A percentile compares a stretch with the other conserved stretches of the same genome.
Evolutionary conservation across 225 moss, liverwort and hornwort genomes (phyloP).

Genomic region (Polytrichum commune): DNA sequence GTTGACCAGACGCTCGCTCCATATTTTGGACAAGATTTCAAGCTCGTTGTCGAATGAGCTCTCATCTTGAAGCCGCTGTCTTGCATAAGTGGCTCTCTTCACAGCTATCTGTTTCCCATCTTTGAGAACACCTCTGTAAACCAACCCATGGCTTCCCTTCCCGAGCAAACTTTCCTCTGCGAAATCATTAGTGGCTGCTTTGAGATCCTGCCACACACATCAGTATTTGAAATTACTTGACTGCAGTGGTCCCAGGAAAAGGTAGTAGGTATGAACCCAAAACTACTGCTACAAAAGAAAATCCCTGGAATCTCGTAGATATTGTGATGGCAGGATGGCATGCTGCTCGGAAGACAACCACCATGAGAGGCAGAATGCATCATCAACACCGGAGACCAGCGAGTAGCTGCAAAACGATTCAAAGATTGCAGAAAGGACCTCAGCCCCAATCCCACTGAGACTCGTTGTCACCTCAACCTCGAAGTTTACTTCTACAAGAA

Average conservation of each 20-base stretch:
- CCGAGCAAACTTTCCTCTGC: slow-evolving; percentile 55
- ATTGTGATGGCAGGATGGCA: too few species aligned
- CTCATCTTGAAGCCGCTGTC: slow-evolving; percentile 52
- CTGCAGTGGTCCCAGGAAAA: background rate
- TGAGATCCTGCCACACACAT: slow-evolving; percentile 45
- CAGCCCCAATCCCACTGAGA: too few species aligned
- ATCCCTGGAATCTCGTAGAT: too few species aligned
- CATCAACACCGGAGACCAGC: too few species aligned
- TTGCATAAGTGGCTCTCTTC: slow-evolving; percentile 53
- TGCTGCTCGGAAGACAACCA: too few species aligned
- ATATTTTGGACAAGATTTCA: slow-evolving; percentile 61
- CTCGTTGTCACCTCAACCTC: too few species aligned
- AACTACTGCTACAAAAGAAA: too few species aligned
- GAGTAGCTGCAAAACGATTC: too few species aligned
- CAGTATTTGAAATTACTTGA: background rate
- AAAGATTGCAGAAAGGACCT: too few species aligned
- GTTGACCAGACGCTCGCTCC: slow-evolving; percentile 54
- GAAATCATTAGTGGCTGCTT: slow-evolving; percentile 65
- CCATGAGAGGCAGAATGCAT: too few species aligned
- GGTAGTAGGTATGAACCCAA: too few species aligned
- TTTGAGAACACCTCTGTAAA: slow-evolving; percentile 74
- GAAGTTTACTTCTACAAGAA: too few species aligned
- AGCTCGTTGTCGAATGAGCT: slow-evolving; percentile 65
- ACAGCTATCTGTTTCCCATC: slow-evolving; percentile 65
- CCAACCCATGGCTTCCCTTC: slow-evolving; percentile 77